These are phyloP conservation scores for Blepharisma stoltei DNA, from an alignment of 73 alveolate species.

Conservation along the genomic window DNA sequence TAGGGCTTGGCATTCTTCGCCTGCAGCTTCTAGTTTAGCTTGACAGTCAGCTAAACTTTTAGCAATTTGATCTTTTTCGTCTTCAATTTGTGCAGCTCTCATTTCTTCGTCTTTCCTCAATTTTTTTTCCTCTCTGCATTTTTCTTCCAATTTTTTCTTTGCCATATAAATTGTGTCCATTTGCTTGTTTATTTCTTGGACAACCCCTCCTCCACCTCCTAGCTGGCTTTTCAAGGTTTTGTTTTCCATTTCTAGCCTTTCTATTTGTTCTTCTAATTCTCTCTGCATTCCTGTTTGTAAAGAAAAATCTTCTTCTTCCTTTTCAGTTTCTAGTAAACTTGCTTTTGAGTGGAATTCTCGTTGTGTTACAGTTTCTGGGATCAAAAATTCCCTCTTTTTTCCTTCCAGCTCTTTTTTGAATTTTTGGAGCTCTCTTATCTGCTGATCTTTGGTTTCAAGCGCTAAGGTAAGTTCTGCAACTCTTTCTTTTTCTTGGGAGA, in stretches of 20 bases:
- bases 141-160: slow-evolving; percentile 2
- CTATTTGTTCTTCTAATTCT: slow-evolving; percentile 28
- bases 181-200: background rate
- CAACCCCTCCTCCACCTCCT: background rate
- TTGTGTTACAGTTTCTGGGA: too few relatives aligned
- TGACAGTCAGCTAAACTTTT: background rate
- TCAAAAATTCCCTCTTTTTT: background rate
- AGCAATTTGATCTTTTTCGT: background rate
- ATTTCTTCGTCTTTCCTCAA: background rate
- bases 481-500: slow-evolving; percentile 19
- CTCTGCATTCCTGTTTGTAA: background rate
- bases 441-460: background rate
- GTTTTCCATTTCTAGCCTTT: background rate
- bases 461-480: background rate
- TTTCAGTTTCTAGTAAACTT: background rate
- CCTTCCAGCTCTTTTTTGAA: slow-evolving; percentile 6
- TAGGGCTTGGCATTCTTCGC: background rate
- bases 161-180: background rate
- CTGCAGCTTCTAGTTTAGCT: background rate
- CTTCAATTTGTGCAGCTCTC: background rate
- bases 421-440: background rate
- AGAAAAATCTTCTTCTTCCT: slow-evolving; percentile 25
- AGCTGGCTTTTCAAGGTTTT: background rate
- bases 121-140: slow-evolving; percentile 2
- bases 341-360: too few relatives aligned